Base-by-base conservation (phyloP, 768 basidiomycete genomes). In the Hypholoma sublateritium region DNA sequence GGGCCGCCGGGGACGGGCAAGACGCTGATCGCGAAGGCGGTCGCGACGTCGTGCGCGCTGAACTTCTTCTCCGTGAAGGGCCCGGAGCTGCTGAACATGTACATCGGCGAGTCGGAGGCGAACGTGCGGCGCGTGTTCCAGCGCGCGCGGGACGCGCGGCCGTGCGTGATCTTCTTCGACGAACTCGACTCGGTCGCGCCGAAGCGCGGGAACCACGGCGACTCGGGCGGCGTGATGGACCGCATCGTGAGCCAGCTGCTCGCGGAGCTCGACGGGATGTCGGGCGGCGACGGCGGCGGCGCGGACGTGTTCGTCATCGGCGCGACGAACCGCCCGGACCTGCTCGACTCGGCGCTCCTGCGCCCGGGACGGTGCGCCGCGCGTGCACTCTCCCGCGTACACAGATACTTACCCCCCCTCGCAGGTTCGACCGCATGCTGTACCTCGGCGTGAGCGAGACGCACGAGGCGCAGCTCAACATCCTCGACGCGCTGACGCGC, bases 11-110 rank as follows among this genome's bases (percentile, higher is more conserved):
- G 95, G 24, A 98, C 95, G 2, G 95, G 95, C 2, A 98, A 98
- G 71, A 98, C 95, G 0, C 72, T 98, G 6, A 83, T 98, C 45
- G 95, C 95, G 8, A 98, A 98, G 72, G 95, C 95, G 11, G 95
- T 98, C 39, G 95, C 95, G 21, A 97, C 95, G 0, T 93, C 93
- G 2, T 97, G 91, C 69, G 89, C 93, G 22, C 80, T 97, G 62
- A 97, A 97, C 70, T 97, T 98, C 72, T 89, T 98, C 74, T 95
- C 93, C n/a, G 86, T 97, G 65, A 97, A 98, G 70, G 95, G 95
- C 0, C 95, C 95, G 3, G 95, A 98, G 66, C 74, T 98, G 36
- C 82, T 97, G 50, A 96, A 96, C 73, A 98, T 98, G 95, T 98
- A 96, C 72, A 96, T 98, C 64, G 95, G 95, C 57, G 95, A 97